Evolutionary conservation across 305 asterid species (phyloP), one percentile per base, ranked within the genome.

Genomic region (Fraxinus albicans): DNA sequence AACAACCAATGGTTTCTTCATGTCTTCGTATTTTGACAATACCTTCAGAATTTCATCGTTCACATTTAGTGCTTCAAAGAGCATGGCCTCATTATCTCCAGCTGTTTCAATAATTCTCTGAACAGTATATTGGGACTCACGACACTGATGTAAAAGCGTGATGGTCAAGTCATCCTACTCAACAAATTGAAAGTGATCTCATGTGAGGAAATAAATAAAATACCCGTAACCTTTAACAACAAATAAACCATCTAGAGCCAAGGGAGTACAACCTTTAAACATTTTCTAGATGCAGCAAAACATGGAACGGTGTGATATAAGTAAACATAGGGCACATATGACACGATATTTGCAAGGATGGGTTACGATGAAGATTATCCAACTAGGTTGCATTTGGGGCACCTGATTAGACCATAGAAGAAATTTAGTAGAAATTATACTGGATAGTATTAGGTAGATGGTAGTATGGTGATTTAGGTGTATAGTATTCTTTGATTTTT

Each of bases 61-160:
- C 86, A 97, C 90, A 69, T 91, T 95, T 85, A 97, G 90, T 9
- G 99, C 98, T 92, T 97, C 99, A 60, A 97, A 94, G n/a, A 97
- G 98, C 44, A 94, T 89, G 67, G 98, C 99, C 90, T 97, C 99
- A 19, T 95, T 91, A 75, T 94, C 98, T 38, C 96, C 99, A 27
- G 95, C 92, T 34, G 96, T 88, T 87, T 97, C 98, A 0, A 97
- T 90, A 85, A 97, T 92, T 84, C 91, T 89, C 88, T 93, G 99
- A 69, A 97, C 93, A 2, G 95, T 93, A 87, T 87, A 90, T 17
- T 92, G 93, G 60, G 97, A 94, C 87, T 90, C 91, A 12, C 90
- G 96, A 83, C 99, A 97, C 82, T 97, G 99, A 34, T 88, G 97
- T 27, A 93, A 86, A 31, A 97, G 96, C 12, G 97, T 93, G 80